A percentile compares a stretch with the other conserved stretches of the same genome.
Conservation (phyloP, 148 eudicot genomes). For the Heliosperma pusillum region DNA sequence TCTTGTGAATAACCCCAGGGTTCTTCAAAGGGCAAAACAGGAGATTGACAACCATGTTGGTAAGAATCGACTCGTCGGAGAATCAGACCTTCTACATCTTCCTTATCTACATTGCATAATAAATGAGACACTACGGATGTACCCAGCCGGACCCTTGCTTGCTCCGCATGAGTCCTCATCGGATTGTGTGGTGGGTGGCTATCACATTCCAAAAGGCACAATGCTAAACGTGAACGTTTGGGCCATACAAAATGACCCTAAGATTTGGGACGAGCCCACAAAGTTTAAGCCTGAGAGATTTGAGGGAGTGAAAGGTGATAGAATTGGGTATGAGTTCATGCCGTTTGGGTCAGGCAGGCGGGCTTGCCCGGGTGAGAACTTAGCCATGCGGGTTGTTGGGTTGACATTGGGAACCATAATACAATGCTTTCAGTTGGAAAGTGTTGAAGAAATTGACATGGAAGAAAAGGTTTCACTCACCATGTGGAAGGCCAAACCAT, state of each 20-base stretch:
- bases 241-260: constrained; percentile 17
- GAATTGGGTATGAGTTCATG: constrained; percentile 8
- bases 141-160: constrained; percentile 1
- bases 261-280: constrained; percentile 15
- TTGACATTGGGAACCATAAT: constrained; percentile 6
- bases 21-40: background rate
- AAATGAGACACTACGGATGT: constrained; percentile 23
- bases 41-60: constrained; percentile 4
- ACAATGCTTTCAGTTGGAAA: constrained; percentile 16
- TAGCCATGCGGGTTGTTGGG: constrained; percentile 12
- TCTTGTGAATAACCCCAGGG: background rate
- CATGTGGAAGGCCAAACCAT: constrained; percentile 19
- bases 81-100: constrained; percentile 9
- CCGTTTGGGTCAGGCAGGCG: constrained; percentile 19
- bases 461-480: constrained; percentile 4
- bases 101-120: constrained; percentile 23
- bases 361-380: too few relatives aligned
- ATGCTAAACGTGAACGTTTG: constrained; percentile 16
- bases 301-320: background rate
- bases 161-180: constrained; percentile 6
- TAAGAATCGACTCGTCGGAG: constrained; percentile 5
- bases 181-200: constrained; percentile 19
- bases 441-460: constrained; percentile 9
- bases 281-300: constrained; percentile 20
- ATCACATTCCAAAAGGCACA: background rate